Percentiles rank a stretch among this genome's conserved stretches.
phyloP scores from a whole-genome alignment of 2,329 filamentous ascomycete species.

The Talaromyces funiculosus region DNA sequence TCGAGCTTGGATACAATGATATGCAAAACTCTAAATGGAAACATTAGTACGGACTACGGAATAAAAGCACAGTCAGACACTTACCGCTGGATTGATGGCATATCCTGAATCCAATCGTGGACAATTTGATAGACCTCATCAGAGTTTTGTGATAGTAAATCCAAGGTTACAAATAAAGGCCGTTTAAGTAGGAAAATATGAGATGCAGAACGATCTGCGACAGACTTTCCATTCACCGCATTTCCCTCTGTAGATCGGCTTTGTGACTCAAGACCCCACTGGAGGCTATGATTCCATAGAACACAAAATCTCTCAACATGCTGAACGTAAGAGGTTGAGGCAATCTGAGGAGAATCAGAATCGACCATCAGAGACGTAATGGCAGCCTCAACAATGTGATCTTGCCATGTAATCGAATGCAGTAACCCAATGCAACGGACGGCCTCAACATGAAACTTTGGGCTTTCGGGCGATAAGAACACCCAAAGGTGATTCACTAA shows the following conservation, averaged over 20 bases:
- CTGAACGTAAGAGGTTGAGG: constrained; percentile 27
- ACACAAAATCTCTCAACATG: constrained; percentile 38
- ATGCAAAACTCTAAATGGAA: constrained; percentile 31
- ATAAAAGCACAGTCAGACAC: constrained; percentile 20
- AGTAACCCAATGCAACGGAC: constrained; percentile 81
- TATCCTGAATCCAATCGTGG: constrained; percentile 68
- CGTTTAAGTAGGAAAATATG: constrained; percentile 64
- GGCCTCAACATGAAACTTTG: constrained; percentile 92
- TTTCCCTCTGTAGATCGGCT: constrained; percentile 25
- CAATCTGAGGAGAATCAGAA: constrained; percentile 22
- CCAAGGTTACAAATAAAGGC: constrained; percentile 75
- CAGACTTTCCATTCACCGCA: constrained; percentile 10
- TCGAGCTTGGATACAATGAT: constrained; percentile 33
- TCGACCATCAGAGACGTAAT: constrained; percentile 65
- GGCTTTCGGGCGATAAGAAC: constrained; percentile 72
- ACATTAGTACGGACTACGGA: neutral
- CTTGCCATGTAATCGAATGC: constrained; percentile 63
- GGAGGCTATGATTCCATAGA: constrained; percentile 40
- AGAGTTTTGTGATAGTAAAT: constrained; percentile 66
- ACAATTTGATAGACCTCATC: constrained; percentile 71
- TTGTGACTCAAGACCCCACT: constrained; percentile 32
- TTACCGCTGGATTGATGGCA: constrained; percentile 47
- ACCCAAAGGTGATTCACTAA: constrained; percentile 71
- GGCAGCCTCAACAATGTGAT: constrained; percentile 73
- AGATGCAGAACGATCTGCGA: constrained; percentile 26